These are phyloP conservation scores for Pseudoneurospora amorphoporcata DNA, from an alignment of 495 filamentous ascomycete genomes.

Conservation along the genomic window DNA sequence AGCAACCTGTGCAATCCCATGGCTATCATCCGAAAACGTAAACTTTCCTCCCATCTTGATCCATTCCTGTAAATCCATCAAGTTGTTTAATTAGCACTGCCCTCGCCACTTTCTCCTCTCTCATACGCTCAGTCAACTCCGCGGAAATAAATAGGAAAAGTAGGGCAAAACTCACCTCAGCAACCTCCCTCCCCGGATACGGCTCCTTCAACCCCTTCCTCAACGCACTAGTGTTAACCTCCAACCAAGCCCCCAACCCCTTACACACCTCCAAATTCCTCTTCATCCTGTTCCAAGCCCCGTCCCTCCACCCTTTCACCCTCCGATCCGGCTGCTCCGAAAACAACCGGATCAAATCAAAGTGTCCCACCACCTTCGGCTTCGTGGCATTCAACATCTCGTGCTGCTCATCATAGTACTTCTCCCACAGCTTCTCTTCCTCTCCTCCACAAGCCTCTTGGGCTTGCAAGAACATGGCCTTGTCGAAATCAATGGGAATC, in stretches of 20 bases:
- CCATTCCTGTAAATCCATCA: conserved; percentile 20
- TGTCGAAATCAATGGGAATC: conserved; percentile 83
- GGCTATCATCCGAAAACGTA: conserved; percentile 85
- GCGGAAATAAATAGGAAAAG: neutral
- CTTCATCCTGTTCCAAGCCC: conserved; percentile 61
- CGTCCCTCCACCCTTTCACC: conserved; percentile 35
- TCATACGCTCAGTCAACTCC: neutral
- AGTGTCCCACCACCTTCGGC: conserved; percentile 82
- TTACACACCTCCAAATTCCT: conserved; percentile 65
- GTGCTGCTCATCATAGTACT: conserved; percentile 79
- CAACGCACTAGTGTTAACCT: conserved; percentile 77
- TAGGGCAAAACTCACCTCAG: conserved; percentile 45
- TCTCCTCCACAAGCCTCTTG: conserved; percentile 19
- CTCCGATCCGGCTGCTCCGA: conserved; percentile 54
- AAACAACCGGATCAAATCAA: conserved; percentile 80
- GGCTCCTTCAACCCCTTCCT: conserved; percentile 85
- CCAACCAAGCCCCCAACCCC: conserved; percentile 68
- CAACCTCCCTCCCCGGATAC: conserved; percentile 74
- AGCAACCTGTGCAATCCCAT: conserved; percentile 70
- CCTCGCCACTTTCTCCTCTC: conserved; percentile 12
- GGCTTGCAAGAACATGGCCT: conserved; percentile 41
- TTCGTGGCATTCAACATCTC: conserved; percentile 64
- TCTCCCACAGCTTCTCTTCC: conserved; percentile 63
- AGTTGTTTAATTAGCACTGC: neutral
- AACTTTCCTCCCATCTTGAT: conserved; percentile 60